Conservation (phyloP, 1,284 basidiomycete species). For the Inonotus hispidus region DNA sequence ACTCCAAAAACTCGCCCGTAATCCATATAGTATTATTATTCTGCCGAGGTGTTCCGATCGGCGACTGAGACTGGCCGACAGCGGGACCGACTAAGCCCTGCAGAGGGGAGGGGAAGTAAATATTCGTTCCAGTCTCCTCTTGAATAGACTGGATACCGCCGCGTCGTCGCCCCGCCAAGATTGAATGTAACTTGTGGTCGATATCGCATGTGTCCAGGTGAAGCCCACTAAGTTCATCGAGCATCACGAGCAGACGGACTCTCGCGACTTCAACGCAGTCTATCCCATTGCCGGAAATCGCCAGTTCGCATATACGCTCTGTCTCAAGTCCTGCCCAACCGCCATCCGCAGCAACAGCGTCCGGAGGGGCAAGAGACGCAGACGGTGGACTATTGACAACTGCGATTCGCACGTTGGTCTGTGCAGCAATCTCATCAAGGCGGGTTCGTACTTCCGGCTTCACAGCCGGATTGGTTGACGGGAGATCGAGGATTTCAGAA, state of each 20-base stretch:
- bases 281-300: slow-evolving; percentile 75
- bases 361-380: slow-evolving; percentile 67
- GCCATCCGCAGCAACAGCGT: slow-evolving; percentile 66
- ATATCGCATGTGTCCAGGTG: slow-evolving; percentile 91
- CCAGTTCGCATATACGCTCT: slow-evolving; percentile 88
- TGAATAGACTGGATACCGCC: slow-evolving; percentile 87
- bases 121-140: slow-evolving; percentile 96
- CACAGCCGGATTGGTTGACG: slow-evolving; percentile 75
- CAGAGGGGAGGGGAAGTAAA: slow-evolving; percentile 90
- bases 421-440: slow-evolving; percentile 88
- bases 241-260: slow-evolving; percentile 85
- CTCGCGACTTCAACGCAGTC: slow-evolving; percentile 91
- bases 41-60: slow-evolving; percentile 24
- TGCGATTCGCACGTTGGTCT: slow-evolving; percentile 84
- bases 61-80: slow-evolving; percentile 13
- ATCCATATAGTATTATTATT: slow-evolving; percentile 88
- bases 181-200: slow-evolving; percentile 91
- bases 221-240: slow-evolving; percentile 91
- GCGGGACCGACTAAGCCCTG: slow-evolving; percentile 80
- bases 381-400: slow-evolving; percentile 78
- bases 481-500: slow-evolving; percentile 87
- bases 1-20: slow-evolving; percentile 98
- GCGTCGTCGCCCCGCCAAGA: slow-evolving; percentile 89
- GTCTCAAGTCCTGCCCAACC: slow-evolving; percentile 89
- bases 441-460: slow-evolving; percentile 84